Evolutionary conservation across 345 rosid genomes (phyloP).

Genomic region (Citrus sp.): DNA sequence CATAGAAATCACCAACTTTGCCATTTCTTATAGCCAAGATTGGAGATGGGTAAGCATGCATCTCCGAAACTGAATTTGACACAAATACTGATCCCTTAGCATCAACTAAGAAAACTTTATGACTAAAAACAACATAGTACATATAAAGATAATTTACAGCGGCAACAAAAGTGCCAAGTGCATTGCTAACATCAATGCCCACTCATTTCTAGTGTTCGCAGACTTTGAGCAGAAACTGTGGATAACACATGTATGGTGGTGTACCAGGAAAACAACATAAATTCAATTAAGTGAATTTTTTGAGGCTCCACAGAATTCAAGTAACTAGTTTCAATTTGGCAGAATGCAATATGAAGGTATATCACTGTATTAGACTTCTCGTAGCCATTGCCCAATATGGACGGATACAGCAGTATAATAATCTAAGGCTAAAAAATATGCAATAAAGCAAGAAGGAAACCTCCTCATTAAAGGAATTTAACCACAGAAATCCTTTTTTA

Average conservation of each 20-base stretch:
- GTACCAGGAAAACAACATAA: background rate
- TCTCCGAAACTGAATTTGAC: background rate
- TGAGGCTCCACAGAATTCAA: background rate
- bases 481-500: background rate
- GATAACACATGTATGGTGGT: background rate
- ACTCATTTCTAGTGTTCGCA: background rate
- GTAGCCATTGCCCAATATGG: background rate
- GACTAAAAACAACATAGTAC: background rate
- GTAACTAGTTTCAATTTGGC: background rate
- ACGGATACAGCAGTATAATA: background rate
- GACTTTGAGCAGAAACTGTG: background rate
- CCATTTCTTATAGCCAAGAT: background rate
- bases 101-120: background rate
- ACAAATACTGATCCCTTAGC: background rate
- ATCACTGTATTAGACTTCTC: background rate
- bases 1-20: background rate
- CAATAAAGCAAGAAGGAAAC: conserved; percentile 4
- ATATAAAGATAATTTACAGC: background rate
- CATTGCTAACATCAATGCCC: background rate
- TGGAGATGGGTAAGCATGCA: background rate
- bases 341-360: background rate
- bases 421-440: background rate
- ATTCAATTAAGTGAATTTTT: background rate
- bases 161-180: background rate
- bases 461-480: background rate